phyloP scores from a whole-genome alignment of 164 flowering plant species.

The Dillenia suffruticosa region DNA sequence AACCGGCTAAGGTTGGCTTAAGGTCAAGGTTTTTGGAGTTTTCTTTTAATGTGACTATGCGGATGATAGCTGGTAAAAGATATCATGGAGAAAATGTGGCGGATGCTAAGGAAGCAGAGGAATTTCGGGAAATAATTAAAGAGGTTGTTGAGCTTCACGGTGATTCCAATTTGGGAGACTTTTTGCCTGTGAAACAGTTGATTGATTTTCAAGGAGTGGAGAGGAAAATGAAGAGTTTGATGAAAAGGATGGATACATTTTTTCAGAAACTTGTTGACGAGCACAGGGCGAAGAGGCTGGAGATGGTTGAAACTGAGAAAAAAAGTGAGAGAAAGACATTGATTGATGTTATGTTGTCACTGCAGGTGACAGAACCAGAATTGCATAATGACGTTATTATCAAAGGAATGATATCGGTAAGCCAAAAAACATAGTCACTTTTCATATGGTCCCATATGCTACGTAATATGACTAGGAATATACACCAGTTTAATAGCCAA shows the following conservation, averaged over 20 bases:
- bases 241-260: too few relatives aligned
- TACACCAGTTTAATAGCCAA: too few relatives aligned
- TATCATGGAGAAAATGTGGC: constrained; percentile 16
- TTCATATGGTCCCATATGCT: too few relatives aligned
- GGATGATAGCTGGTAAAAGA: constrained; percentile 21
- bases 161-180: constrained; percentile 15
- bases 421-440: neutral
- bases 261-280: constrained; percentile 24
- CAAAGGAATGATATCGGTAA: constrained; percentile 1
- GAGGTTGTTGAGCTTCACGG: constrained; percentile 1
- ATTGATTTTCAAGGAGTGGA: constrained; percentile 14
- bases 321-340: constrained; percentile 15
- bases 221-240: constrained; percentile 17
- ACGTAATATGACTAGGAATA: too few relatives aligned
- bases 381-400: neutral
- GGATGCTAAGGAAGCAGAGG: constrained; percentile 17
- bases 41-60: constrained; percentile 15
- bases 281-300: neutral
- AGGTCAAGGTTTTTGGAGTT: constrained; percentile 10
- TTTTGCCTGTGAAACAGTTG: constrained; percentile 22
- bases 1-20: constrained; percentile 3
- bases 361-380: constrained; percentile 1
- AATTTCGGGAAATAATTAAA: constrained; percentile 6
- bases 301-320: neutral
- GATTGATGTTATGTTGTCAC: constrained; percentile 12